Evolutionary conservation across 257 asterid genomes (phyloP), one percentile per base, ranked within the genome.

Genomic region (Striga asiatica): DNA sequence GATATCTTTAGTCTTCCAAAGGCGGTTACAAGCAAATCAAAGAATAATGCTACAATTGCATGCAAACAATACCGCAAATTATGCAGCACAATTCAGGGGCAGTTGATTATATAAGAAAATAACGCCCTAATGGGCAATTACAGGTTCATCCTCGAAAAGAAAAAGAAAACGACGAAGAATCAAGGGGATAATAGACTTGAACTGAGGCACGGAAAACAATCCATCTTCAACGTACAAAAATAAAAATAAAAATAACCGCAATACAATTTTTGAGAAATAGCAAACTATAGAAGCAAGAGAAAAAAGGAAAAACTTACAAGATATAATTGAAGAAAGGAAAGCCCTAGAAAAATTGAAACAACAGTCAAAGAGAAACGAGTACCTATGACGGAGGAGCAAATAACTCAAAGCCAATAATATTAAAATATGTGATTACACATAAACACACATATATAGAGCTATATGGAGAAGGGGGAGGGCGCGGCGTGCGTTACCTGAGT

Each of bases 341-440:
- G 52, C 74, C 78, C 68, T 64, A 64, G 50, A 63, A 54, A 47
- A n/a, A n/a, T n/a, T n/a, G n/a, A n/a, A n/a, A n/a, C n/a, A n/a
- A n/a, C n/a, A n/a, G n/a, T 18, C 46, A 34, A 37, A 58, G 53
- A 63, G 46, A 62, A 29, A 32, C 56, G 46, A 38, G 64, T 53
- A 72, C 78, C 78, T 67, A 62, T 4, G 31, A 45, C 56, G 58
- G 53, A 53, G 58, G 66, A 63, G 74, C 14, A 42, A 68, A 50
- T 25, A 16, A 16, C 1, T 13, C n/a, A 51, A 63, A 67, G 54
- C 42, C 35, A 46, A 38, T 34, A 29, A 18, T 18, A 6, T 18
- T 18, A 21, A 42, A 51, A 39, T 22, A 27, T 27, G 32, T 27
- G 11, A 34, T 13, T n/a, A 14, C 23, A 8, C 4, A 46, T 12